phyloP scores from a whole-genome alignment of 768 basidiomycete genomes.

The Termitomyces sp. region DNA sequence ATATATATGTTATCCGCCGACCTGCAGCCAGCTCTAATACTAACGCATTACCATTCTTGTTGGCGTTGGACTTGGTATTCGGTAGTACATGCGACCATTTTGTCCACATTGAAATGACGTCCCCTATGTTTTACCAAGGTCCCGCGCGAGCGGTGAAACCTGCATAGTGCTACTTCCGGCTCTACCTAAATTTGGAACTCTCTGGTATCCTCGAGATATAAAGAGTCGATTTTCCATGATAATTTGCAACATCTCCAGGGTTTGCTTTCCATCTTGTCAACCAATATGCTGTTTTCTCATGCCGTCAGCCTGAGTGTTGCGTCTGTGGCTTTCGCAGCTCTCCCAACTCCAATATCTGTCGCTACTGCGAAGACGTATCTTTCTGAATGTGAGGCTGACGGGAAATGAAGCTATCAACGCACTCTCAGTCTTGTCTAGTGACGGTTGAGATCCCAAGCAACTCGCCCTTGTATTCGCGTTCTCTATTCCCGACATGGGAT shows the following conservation, averaged over 20 bases:
- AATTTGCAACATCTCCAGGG: neutral
- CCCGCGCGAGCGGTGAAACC: neutral
- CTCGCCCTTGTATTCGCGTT: constrained; percentile 28
- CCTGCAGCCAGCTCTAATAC: neutral
- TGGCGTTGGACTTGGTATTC: neutral
- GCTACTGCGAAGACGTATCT: constrained; percentile 30
- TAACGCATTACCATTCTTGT: neutral
- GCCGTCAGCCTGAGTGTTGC: constrained; percentile 13
- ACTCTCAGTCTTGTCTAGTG: constrained; percentile 15
- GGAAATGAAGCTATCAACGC: neutral
- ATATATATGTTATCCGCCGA: neutral
- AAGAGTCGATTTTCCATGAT: neutral
- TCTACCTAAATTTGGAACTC: neutral
- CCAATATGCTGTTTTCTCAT: constrained; percentile 9
- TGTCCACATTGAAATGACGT: neutral
- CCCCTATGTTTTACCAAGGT: neutral
- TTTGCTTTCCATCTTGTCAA: neutral
- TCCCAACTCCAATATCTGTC: constrained; percentile 26
- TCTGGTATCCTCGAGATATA: neutral
- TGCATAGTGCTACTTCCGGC: neutral
- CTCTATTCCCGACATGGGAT: constrained; percentile 43
- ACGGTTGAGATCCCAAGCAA: constrained; percentile 28
- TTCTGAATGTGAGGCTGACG: constrained; percentile 19
- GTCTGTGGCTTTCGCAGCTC: constrained; percentile 12
- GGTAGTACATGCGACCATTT: constrained; percentile 2